Percentiles rank a stretch among this genome's conserved stretches.
Evolutionary conservation across 2,329 filamentous ascomycete species (phyloP).

Genomic region (Myriosclerotinia curreyana): DNA sequence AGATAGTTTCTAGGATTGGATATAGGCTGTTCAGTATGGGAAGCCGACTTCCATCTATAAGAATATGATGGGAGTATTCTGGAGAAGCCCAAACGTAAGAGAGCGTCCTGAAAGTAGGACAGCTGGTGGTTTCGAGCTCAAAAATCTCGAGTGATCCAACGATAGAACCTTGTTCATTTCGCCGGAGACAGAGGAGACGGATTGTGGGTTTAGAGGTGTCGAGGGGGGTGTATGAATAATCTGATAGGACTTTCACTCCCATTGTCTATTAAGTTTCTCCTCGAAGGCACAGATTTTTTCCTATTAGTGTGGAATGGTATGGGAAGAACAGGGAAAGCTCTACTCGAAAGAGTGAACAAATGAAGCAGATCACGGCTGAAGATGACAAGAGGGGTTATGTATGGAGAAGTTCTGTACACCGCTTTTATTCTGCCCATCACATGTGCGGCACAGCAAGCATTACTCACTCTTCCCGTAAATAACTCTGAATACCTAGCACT

Average conservation of each 20-base stretch:
- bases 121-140: not conserved
- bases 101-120: not conserved
- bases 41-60: not conserved
- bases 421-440: not conserved
- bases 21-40: not conserved
- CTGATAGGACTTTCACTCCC: not conserved
- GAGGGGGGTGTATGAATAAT: constrained; percentile 21
- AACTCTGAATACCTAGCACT: too few species aligned
- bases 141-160: constrained; percentile 18
- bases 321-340: not conserved
- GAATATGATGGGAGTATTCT: not conserved
- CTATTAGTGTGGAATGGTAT: not conserved
- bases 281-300: not conserved
- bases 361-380: not conserved
- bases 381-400: not conserved
- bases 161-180: constrained; percentile 9
- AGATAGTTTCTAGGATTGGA: not conserved
- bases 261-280: not conserved
- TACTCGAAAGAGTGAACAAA: not conserved
- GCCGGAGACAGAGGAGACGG: constrained; percentile 16
- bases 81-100: constrained; percentile 1
- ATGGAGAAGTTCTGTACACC: not conserved
- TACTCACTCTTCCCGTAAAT: too few species aligned
- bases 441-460: not conserved
- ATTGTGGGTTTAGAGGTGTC: constrained; percentile 17